Evolutionary conservation across 306 rosid genomes (phyloP).

Genomic region (Cucurbita maxima): DNA sequence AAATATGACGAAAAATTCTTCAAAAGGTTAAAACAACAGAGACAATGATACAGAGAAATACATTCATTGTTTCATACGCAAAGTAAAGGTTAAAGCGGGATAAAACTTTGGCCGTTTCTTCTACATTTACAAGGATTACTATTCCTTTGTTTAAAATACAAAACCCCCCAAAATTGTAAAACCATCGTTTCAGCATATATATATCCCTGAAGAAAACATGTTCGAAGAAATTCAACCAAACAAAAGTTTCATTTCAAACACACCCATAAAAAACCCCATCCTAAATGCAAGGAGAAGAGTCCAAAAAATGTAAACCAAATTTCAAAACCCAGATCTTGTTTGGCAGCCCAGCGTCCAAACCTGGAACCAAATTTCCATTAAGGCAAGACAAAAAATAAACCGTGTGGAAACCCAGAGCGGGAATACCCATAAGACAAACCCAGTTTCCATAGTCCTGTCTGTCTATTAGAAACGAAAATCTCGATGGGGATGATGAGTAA

Average conservation of each 20-base stretch:
- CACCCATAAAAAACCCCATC: not conserved
- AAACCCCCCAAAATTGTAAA: conserved; percentile 12
- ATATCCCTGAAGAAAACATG: not conserved
- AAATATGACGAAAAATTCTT: conserved; percentile 3
- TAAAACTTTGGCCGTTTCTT: conserved; percentile 21
- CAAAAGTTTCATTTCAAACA: not conserved
- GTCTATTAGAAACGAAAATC: conserved; percentile 31
- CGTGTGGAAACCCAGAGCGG: conserved; percentile 13
- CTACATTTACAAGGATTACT: conserved; percentile 32
- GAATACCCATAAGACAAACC: conserved; percentile 47
- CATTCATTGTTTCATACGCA: conserved; percentile 20
- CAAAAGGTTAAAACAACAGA: conserved; percentile 17
- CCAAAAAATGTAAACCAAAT: conserved; percentile 2
- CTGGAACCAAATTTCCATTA: conserved; percentile 1
- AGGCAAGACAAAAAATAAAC: not conserved
- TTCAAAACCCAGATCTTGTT: conserved; percentile 20
- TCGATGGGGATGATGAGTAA: conserved; percentile 17
- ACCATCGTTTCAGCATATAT: conserved; percentile 21
- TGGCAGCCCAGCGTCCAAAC: not conserved
- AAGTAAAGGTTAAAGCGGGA: conserved; percentile 15
- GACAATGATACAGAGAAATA: conserved; percentile 27
- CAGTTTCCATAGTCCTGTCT: conserved; percentile 33
- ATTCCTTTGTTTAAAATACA: conserved; percentile 24
- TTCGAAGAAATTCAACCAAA: not conserved
- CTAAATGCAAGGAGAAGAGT: conserved; percentile 20